Percentiles rank a stretch among this genome's conserved stretches.
Evolutionary conservation across 225 moss, liverwort and hornwort genomes (phyloP).

Genomic region (Marchantia polymorpha): DNA sequence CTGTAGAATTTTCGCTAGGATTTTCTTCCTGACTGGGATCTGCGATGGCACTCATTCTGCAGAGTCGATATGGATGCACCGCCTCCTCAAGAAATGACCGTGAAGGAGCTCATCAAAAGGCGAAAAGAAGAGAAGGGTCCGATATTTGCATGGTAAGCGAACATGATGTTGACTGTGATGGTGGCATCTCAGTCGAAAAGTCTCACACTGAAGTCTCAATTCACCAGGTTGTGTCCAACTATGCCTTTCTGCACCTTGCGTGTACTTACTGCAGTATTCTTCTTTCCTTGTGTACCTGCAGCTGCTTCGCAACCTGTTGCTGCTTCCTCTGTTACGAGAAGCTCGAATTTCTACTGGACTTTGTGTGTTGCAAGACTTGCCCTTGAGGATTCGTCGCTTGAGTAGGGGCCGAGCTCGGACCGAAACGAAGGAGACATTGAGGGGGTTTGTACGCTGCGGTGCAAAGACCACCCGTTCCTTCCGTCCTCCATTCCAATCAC

Average conservation of each 20-base stretch:
- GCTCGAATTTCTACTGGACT: constrained; percentile 19
- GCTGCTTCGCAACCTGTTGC: constrained; percentile 17
- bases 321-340: constrained; percentile 23
- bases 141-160: constrained; percentile 2
- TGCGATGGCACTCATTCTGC: not conserved
- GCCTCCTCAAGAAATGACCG: not conserved
- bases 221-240: not conserved
- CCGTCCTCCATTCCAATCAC: no score
- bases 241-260: not conserved
- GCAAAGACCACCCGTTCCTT: no score
- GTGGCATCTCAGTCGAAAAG: not conserved
- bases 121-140: constrained; percentile 13
- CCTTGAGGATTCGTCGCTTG: not conserved
- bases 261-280: not conserved
- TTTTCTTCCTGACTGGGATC: not conserved
- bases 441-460: no score
- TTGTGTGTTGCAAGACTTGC: constrained; percentile 22
- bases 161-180: not conserved
- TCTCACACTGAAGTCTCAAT: not conserved
- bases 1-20: not conserved
- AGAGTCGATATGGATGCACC: not conserved
- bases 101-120: constrained; percentile 7
- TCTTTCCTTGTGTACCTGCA: not conserved
- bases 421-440: no score
- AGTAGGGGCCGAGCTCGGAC: no score